Evolutionary conservation across 768 basidiomycete genomes (phyloP).

Genomic region (Melanogaster broomeanus): DNA sequence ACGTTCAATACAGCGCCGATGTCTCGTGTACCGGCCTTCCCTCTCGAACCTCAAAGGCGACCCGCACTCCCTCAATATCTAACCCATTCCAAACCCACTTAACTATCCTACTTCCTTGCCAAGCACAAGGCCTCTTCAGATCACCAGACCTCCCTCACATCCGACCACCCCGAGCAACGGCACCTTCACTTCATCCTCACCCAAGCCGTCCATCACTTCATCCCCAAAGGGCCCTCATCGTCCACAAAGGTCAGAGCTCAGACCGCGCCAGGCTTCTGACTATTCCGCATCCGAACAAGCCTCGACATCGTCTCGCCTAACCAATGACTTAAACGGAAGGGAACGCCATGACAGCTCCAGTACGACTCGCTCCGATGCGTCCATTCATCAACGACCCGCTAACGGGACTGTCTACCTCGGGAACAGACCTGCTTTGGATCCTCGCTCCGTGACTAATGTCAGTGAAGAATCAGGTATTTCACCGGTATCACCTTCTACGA

Average conservation of each 20-base stretch:
- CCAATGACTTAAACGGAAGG: conserved; percentile 26
- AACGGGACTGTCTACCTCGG: conserved; percentile 21
- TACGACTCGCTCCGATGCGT: conserved; percentile 48
- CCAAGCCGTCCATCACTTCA: conserved; percentile 41
- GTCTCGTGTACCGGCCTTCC: conserved; percentile 62
- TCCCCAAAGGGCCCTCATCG: conserved; percentile 56
- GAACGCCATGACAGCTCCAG: conserved; percentile 53
- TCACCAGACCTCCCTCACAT: conserved; percentile 54
- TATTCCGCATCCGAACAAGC: conserved; percentile 51
- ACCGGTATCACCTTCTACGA: conserved; percentile 36
- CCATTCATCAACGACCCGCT: conserved; percentile 34
- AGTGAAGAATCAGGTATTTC: conserved; percentile 17
- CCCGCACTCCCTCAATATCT: conserved; percentile 46
- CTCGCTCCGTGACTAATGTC: conserved; percentile 11
- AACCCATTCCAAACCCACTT: conserved; percentile 36
- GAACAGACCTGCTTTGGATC: conserved; percentile 18
- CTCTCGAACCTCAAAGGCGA: conserved; percentile 44
- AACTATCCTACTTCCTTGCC: conserved; percentile 39
- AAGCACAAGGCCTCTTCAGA: conserved; percentile 58
- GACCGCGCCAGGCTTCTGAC: conserved; percentile 54
- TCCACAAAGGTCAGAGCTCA: conserved; percentile 67
- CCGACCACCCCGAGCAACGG: conserved; percentile 54
- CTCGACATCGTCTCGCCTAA: conserved; percentile 44
- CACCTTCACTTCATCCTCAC: conserved; percentile 36
- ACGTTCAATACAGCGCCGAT: too few relatives aligned